Percentiles rank a stretch among this genome's conserved stretches.
Evolutionary conservation across 805 yeast genomes (phyloP).

Genomic region (Dipodascopsis tothii): DNA sequence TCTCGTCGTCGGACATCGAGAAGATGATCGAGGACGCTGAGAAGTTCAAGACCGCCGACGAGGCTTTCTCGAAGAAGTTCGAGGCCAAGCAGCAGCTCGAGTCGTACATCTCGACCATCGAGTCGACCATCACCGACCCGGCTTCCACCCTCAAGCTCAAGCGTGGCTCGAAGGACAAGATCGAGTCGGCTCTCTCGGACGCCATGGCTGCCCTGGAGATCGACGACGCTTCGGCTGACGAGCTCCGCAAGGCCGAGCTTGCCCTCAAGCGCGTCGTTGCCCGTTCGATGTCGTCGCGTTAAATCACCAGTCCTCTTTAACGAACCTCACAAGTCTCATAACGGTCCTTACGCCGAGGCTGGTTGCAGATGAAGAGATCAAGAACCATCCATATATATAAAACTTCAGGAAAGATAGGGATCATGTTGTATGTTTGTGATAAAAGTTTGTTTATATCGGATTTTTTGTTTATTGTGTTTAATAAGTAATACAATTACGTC

Average conservation of each 20-base stretch:
- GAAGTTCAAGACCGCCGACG: constrained; percentile 97
- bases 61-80: constrained; percentile 98
- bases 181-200: constrained; percentile 95
- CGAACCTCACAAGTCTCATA: too few species aligned
- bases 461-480: background rate
- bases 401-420: too few species aligned
- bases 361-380: too few species aligned
- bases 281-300: constrained; percentile 22
- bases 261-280: constrained; percentile 93
- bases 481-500: background rate
- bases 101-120: constrained; percentile 93
- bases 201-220: constrained; percentile 96
- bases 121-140: constrained; percentile 96
- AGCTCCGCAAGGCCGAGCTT: constrained; percentile 98
- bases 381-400: too few species aligned
- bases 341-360: too few species aligned
- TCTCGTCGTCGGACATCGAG: constrained; percentile 92
- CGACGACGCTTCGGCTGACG: constrained; percentile 94
- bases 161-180: constrained; percentile 94
- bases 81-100: constrained; percentile 99
- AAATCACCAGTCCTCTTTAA: constrained; percentile 1
- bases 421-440: background rate
- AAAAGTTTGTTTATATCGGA: background rate
- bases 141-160: constrained; percentile 94
- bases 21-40: constrained; percentile 98